These are phyloP conservation scores for Debaryomyces maramus DNA, from an alignment of 805 yeast species.

Conservation along the genomic window DNA sequence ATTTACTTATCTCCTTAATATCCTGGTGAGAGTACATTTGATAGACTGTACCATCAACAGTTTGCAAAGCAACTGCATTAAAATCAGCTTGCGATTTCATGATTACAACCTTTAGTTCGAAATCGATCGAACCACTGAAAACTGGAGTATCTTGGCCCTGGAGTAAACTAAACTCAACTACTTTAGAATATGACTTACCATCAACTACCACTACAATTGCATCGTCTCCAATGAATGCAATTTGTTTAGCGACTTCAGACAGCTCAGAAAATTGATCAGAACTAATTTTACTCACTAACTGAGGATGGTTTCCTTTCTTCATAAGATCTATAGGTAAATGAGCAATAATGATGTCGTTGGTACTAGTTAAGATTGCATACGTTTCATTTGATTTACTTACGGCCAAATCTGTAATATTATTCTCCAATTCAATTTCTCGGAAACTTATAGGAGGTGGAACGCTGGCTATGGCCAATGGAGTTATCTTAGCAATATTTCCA, in stretches of 20 bases:
- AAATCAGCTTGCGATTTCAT: conserved; percentile 57
- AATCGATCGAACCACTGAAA: conserved; percentile 42
- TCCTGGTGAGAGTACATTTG: conserved; percentile 33
- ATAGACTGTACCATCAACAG: conserved; percentile 61
- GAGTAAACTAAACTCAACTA: conserved; percentile 50
- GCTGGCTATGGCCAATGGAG: conserved; percentile 81
- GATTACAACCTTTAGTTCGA: conserved; percentile 53
- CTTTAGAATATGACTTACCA: conserved; percentile 47
- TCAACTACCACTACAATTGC: conserved; percentile 62
- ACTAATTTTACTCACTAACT: conserved; percentile 29
- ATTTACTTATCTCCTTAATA: conserved; percentile 43
- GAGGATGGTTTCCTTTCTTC: conserved; percentile 51
- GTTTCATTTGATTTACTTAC: conserved; percentile 57
- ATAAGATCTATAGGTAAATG: conserved; percentile 52
- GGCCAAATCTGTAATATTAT: conserved; percentile 63
- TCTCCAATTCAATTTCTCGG: conserved; percentile 56
- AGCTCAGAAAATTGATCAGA: conserved; percentile 34
- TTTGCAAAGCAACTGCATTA: conserved; percentile 53
- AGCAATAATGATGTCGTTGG: conserved; percentile 29
- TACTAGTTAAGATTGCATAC: conserved; percentile 57
- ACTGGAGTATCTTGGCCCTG: conserved; percentile 40
- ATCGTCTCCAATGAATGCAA: conserved; percentile 54
- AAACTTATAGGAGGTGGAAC: conserved; percentile 94
- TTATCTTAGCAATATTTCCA: conserved; percentile 66
- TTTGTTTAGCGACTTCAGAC: conserved; percentile 59